Evolutionary conservation across 768 basidiomycete genomes (phyloP).

Genomic region (Dentipellis fragilis): DNA sequence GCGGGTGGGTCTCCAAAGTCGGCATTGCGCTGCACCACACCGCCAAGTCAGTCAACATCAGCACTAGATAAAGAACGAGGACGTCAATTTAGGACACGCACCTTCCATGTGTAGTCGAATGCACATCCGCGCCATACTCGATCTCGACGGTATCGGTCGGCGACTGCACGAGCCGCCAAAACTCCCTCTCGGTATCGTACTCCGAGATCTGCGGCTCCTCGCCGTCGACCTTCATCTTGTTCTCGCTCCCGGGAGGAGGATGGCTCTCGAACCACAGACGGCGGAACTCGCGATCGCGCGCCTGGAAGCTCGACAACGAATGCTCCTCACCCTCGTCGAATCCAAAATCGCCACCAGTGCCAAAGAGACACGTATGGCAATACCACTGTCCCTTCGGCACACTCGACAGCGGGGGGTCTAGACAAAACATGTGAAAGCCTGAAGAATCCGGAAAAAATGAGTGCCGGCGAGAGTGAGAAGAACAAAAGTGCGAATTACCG

Average conservation of each 20-base stretch:
- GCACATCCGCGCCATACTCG: slow-evolving; percentile 98
- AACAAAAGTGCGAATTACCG: slow-evolving; percentile 30
- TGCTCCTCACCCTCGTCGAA: slow-evolving; percentile 99
- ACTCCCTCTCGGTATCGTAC: slow-evolving; percentile 87
- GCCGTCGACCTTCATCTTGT: slow-evolving; percentile 1
- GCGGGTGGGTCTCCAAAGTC: slow-evolving; percentile 86
- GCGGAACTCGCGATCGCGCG: slow-evolving; percentile 83
- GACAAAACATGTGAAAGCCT: slow-evolving; percentile 97
- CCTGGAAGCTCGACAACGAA: slow-evolving; percentile 82
- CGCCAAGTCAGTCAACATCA: slow-evolving; percentile 1
- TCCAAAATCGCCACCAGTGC: slow-evolving; percentile 91
- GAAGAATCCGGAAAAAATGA: not conserved
- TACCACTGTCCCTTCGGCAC: slow-evolving; percentile 96
- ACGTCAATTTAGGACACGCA: slow-evolving; percentile 20
- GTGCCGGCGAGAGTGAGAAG: not conserved
- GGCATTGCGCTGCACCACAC: slow-evolving; percentile 71
- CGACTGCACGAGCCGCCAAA: slow-evolving; percentile 93
- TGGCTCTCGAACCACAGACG: slow-evolving; percentile 82
- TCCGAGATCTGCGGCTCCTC: slow-evolving; percentile 51
- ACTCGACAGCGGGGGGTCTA: slow-evolving; percentile 76
- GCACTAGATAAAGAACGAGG: slow-evolving; percentile 12
- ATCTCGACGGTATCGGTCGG: slow-evolving; percentile 89
- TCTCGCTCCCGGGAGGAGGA: slow-evolving; percentile 25
- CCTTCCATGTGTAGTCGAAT: slow-evolving; percentile 97
- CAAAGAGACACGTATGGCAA: slow-evolving; percentile 84